Conservation (phyloP, 192 early-diverging fungal species). For the Paraglomus occultum region DNA sequence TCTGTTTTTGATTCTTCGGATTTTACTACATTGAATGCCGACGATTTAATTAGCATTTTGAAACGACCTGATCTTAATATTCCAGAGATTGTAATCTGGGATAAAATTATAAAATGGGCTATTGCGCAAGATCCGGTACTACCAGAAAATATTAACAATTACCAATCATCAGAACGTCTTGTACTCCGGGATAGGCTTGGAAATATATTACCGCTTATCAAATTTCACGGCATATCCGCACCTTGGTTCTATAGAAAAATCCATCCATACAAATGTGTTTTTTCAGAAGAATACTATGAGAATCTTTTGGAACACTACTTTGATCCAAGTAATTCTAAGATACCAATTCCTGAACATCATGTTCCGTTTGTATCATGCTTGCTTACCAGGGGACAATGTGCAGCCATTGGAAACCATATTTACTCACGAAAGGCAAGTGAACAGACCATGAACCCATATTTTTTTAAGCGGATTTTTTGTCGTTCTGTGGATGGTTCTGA, state of each 20-base stretch:
- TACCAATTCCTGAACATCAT: too few species aligned
- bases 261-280: neutral
- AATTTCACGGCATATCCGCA: conserved; percentile 7
- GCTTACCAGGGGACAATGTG: neutral
- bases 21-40: conserved; percentile 6
- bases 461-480: neutral
- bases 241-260: neutral
- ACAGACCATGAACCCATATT: neutral
- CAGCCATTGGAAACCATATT: neutral
- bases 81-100: conserved; percentile 5
- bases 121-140: neutral
- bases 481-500: neutral
- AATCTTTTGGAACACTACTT: neutral
- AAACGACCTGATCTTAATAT: conserved; percentile 5
- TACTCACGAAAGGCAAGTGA: too few species aligned
- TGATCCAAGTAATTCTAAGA: neutral
- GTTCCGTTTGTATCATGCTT: neutral
- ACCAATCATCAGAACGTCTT: neutral
- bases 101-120: conserved; percentile 15
- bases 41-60: neutral
- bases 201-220: neutral
- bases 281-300: neutral
- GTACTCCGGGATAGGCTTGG: neutral
- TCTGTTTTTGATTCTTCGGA: neutral
- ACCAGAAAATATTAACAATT: neutral